Percentiles rank a stretch among this genome's conserved stretches.
Conservation (phyloP, 371 early-diverging fungal species). For the Funneliformis caledonium region DNA sequence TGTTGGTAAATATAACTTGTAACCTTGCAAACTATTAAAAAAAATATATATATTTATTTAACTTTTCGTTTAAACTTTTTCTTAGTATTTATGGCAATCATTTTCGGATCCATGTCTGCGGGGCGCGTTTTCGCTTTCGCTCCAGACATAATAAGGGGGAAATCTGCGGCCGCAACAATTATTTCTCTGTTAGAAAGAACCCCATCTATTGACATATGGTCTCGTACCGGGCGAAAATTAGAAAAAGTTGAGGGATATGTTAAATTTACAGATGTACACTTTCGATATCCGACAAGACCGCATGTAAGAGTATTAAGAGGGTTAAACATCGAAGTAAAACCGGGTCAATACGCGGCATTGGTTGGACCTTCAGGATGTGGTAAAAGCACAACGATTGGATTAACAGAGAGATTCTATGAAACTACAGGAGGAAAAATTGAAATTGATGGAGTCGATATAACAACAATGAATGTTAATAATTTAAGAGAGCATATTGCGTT, state of each 20-base stretch:
- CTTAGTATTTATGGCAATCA: constrained; percentile 37
- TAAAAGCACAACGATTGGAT: constrained; percentile 82
- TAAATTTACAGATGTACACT: constrained; percentile 64
- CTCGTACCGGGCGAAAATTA: constrained; percentile 59
- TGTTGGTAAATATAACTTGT: constrained; percentile 25
- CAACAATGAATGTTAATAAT: constrained; percentile 58
- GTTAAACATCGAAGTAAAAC: constrained; percentile 71
- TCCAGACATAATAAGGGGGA: constrained; percentile 42
- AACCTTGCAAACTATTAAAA: too few relatives aligned
- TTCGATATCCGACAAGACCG: constrained; percentile 85
- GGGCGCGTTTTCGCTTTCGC: constrained; percentile 37
- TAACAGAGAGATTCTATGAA: constrained; percentile 90
- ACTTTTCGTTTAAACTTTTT: neutral
- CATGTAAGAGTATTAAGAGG: constrained; percentile 76
- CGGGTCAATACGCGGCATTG: constrained; percentile 83
- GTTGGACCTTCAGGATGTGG: constrained; percentile 92
- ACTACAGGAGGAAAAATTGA: constrained; percentile 61
- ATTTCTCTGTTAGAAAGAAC: constrained; percentile 29
- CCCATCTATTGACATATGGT: constrained; percentile 36
- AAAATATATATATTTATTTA: neutral
- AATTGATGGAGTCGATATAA: constrained; percentile 74
- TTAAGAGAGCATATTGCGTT: constrained; percentile 73
- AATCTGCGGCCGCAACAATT: constrained; percentile 31
- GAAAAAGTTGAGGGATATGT: constrained; percentile 56
- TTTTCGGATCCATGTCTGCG: constrained; percentile 39